phyloP scores from a whole-genome alignment of 345 rosid species.

The Mallotus nudiflorus region DNA sequence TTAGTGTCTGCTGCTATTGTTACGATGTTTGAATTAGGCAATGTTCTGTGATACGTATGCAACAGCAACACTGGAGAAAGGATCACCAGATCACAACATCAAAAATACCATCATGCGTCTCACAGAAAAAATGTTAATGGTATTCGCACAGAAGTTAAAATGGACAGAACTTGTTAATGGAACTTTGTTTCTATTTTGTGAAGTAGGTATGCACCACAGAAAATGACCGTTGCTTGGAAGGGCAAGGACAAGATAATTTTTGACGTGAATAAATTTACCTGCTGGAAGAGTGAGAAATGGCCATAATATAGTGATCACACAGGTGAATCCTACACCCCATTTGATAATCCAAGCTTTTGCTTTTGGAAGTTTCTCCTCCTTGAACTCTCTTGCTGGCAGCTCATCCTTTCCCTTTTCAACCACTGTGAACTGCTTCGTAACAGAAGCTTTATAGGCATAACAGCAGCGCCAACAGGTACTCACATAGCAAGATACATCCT shows the following conservation, averaged over 20 bases:
- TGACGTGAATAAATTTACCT: conserved; percentile 38
- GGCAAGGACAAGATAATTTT: background rate
- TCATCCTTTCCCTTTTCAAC: conserved; percentile 64
- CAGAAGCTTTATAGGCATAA: conserved; percentile 84
- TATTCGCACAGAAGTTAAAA: too few relatives aligned
- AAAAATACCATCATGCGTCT: too few relatives aligned
- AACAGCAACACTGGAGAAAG: too few relatives aligned
- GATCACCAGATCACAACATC: background rate
- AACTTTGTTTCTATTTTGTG: too few relatives aligned
- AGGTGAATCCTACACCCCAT: conserved; percentile 81
- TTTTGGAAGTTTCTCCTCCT: conserved; percentile 65
- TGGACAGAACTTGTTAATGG: too few relatives aligned
- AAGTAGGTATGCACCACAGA: too few relatives aligned
- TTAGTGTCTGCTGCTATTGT: background rate
- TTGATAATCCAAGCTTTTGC: conserved; percentile 82
- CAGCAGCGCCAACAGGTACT: conserved; percentile 87
- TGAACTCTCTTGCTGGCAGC: conserved; percentile 60
- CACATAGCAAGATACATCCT: conserved; percentile 99
- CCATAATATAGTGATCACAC: conserved; percentile 69
- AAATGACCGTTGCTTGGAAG: too few relatives aligned
- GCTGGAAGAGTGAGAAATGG: conserved; percentile 79
- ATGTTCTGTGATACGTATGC: too few relatives aligned
- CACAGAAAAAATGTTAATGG: too few relatives aligned
- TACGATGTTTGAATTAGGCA: too few relatives aligned
- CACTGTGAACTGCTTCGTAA: conserved; percentile 73